Evolutionary conservation across 2,329 filamentous ascomycete species (phyloP).

Genomic region (Pseudocercospora macadamiae): DNA sequence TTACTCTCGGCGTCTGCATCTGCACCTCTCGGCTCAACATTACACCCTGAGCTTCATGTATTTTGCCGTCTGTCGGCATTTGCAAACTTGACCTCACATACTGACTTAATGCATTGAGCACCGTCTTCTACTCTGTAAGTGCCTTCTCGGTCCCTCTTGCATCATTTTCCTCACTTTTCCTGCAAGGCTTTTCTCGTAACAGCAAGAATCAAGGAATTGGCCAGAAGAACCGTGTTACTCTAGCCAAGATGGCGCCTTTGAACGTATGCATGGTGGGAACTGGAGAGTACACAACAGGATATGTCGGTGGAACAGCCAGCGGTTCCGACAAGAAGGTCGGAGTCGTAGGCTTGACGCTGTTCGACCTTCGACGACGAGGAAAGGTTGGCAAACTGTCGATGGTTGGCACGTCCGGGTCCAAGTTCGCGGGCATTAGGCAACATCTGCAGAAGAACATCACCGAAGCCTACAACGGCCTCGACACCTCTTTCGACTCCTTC

Average conservation of each 20-base stretch:
- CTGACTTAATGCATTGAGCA: background rate
- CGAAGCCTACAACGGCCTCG: slow-evolving; percentile 76
- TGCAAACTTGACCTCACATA: slow-evolving; percentile 6
- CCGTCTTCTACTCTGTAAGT: background rate
- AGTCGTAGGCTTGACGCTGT: slow-evolving; percentile 86
- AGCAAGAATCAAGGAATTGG: background rate
- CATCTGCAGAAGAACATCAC: slow-evolving; percentile 88
- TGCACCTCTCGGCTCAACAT: slow-evolving; percentile 10
- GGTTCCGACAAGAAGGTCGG: slow-evolving; percentile 95
- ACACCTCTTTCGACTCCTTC: slow-evolving; percentile 83
- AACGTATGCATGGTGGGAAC: slow-evolving; percentile 70
- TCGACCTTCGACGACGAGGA: slow-evolving; percentile 83
- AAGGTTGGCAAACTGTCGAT: slow-evolving; percentile 86
- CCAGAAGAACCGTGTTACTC: background rate
- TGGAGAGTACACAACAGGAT: slow-evolving; percentile 95
- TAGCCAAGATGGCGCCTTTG: slow-evolving; percentile 48
- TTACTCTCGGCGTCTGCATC: too few relatives aligned
- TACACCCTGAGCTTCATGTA: background rate
- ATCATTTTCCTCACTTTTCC: background rate
- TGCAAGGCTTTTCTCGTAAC: background rate
- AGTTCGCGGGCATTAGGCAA: slow-evolving; percentile 88
- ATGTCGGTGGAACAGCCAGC: slow-evolving; percentile 80
- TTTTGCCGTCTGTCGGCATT: slow-evolving; percentile 16
- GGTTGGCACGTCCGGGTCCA: slow-evolving; percentile 85
- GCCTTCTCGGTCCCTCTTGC: background rate